Conservation (phyloP, 2,329 filamentous ascomycete species). For the Paecilomyces dactylethromorphus region DNA sequence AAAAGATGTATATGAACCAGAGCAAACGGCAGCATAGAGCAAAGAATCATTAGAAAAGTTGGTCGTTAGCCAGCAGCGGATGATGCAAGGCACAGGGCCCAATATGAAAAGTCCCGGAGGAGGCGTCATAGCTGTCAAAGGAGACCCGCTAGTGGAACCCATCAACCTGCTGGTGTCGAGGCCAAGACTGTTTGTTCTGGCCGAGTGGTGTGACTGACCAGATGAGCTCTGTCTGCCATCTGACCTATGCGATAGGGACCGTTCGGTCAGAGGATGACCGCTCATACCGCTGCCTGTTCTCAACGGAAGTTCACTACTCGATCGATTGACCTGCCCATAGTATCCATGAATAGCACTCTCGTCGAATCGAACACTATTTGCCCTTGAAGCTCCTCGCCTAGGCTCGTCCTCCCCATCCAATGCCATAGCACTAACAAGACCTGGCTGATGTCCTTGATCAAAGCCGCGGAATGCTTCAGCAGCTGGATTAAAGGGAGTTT, state of each 20-base stretch:
- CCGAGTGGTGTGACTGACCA: slow-evolving; percentile 71
- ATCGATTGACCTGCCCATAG: slow-evolving; percentile 75
- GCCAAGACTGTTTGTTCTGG: slow-evolving; percentile 80
- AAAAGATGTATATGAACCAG: slow-evolving; percentile 82
- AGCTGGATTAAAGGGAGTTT: slow-evolving; percentile 71
- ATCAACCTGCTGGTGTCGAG: slow-evolving; percentile 64
- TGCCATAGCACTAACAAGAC: slow-evolving; percentile 71
- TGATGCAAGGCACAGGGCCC: slow-evolving; percentile 85
- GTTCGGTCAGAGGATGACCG: slow-evolving; percentile 76
- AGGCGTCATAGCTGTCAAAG: slow-evolving; percentile 53
- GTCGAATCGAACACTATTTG: slow-evolving; percentile 96
- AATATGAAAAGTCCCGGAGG: slow-evolving; percentile 80
- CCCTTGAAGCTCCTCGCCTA: slow-evolving; percentile 79
- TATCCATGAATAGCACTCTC: slow-evolving; percentile 89
- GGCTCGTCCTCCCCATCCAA: slow-evolving; percentile 82
- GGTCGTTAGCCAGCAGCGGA: slow-evolving; percentile 89
- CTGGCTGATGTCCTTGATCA: slow-evolving; percentile 74
- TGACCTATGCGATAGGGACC: slow-evolving; percentile 88
- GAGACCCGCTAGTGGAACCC: slow-evolving; percentile 60
- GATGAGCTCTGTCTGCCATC: slow-evolving; percentile 91
- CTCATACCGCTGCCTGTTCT: slow-evolving; percentile 75
- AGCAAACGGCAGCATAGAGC: slow-evolving; percentile 86
- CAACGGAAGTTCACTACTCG: slow-evolving; percentile 74
- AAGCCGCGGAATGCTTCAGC: slow-evolving; percentile 84
- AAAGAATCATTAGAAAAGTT: slow-evolving; percentile 85